Evolutionary conservation across 2,329 filamentous ascomycete species (phyloP), one percentile per base, ranked within the genome.

Genomic region (Colletotrichum neosansevieriae): DNA sequence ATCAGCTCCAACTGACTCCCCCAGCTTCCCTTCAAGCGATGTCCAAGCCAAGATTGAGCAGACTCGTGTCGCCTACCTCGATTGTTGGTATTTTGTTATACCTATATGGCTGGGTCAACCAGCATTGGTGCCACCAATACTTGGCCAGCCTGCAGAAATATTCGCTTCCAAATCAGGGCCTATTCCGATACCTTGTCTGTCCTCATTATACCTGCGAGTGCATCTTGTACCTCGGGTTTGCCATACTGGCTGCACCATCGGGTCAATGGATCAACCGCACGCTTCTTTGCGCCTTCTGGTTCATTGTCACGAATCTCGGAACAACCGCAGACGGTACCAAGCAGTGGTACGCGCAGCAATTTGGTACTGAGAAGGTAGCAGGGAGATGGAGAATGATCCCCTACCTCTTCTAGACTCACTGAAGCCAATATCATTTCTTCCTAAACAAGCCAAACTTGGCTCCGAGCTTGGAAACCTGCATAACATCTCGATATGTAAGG

Each of bases 181-280:
- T 92, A 65, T 99, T 98, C 78, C 83, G 83, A 50, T 83, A 85
- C 65, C 79, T 97, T 21, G 80, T 98, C 44, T 97, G 92, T 73
- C 94, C 96, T 17, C 96, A 99, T 80, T 99, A 98, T 79, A 92
- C 92, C 3, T 93, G 91, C 75, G 96, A 98, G 81, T 94, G 93
- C 76, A 77, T 92, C 45, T 88, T 98, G 67, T 98, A 99, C 77
- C 76, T 94, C 19, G 86, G 91, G n/a, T 80, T 99, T 71, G 87
- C 93, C 3, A 80, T 96, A 51, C 78, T 92, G 44, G 89, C 91
- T 34, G 94, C 94, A 1, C 94, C 94, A 0, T 74, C 80, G 7
- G 91, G 89, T 11, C 79, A 83, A 36, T 71, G 86, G 63, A 77
- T 93, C 67, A 98, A 97, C 79, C 87, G 82, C 76, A 95, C 94